These are phyloP conservation scores for Mortierella alpina DNA, from an alignment of 192 early-diverging fungal species.

Conservation along the genomic window DNA sequence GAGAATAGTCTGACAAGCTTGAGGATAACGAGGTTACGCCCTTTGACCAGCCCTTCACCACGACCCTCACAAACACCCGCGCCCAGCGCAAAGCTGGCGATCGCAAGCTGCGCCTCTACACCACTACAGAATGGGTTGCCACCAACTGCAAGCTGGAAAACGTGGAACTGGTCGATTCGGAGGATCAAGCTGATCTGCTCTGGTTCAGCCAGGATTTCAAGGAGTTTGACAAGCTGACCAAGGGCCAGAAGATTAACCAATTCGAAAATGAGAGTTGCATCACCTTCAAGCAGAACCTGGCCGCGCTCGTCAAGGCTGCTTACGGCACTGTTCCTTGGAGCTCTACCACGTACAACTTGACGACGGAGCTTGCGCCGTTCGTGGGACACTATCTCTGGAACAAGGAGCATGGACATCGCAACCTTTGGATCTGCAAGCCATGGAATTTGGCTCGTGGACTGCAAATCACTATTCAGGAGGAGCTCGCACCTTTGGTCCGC, in stretches of 20 bases:
- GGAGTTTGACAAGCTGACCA: slow-evolving; percentile 53
- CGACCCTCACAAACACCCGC: slow-evolving; percentile 15
- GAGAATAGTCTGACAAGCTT: slow-evolving; percentile 26
- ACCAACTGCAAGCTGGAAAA: slow-evolving; percentile 55
- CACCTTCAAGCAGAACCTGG: slow-evolving; percentile 57
- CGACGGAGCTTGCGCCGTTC: slow-evolving; percentile 50
- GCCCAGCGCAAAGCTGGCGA: not conserved
- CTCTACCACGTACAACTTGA: slow-evolving; percentile 57
- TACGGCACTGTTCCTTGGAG: slow-evolving; percentile 56
- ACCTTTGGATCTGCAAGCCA: slow-evolving; percentile 61
- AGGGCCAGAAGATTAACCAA: slow-evolving; percentile 57
- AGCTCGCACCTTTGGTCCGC: slow-evolving; percentile 55
- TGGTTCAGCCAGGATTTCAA: slow-evolving; percentile 59
- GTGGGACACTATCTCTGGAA: slow-evolving; percentile 59
- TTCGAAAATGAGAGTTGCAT: slow-evolving; percentile 57
- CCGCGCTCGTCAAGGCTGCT: slow-evolving; percentile 52
- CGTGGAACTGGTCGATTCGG: slow-evolving; percentile 44
- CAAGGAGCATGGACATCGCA: slow-evolving; percentile 43
- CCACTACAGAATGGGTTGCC: slow-evolving; percentile 56
- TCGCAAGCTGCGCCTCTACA: slow-evolving; percentile 42
- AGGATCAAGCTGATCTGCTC: slow-evolving; percentile 54
- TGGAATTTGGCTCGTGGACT: slow-evolving; percentile 60
- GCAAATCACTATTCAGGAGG: slow-evolving; percentile 50
- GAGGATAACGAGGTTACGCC: slow-evolving; percentile 40
- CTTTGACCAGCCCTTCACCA: slow-evolving; percentile 46